Evolutionary conservation across 1,284 basidiomycete genomes (phyloP).

Genomic region (Cryptococcus sp.): DNA sequence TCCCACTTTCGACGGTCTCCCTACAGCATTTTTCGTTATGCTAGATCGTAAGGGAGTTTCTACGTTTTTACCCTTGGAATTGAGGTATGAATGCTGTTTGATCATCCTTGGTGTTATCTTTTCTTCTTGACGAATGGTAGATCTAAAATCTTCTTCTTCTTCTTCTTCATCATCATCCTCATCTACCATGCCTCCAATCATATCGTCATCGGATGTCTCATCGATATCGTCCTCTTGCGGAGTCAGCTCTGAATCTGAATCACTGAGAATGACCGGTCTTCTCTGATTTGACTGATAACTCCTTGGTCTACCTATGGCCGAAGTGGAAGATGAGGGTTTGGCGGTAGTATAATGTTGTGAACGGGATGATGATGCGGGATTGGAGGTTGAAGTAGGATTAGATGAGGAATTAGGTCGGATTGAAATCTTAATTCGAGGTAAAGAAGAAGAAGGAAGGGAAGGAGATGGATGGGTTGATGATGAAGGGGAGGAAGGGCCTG

Average conservation of each 20-base stretch:
- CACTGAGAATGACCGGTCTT: neutral
- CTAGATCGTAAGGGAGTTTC: too few species aligned
- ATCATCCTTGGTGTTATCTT: conserved; percentile 2
- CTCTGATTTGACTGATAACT: neutral
- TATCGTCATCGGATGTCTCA: conserved; percentile 13
- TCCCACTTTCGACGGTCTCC: too few species aligned
- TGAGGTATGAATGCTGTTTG: neutral
- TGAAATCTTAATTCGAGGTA: conserved; percentile 3
- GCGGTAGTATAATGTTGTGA: neutral
- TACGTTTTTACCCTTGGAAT: too few species aligned
- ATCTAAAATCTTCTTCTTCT: neutral
- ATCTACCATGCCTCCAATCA: conserved; percentile 19
- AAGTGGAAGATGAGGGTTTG: neutral
- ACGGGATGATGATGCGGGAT: neutral
- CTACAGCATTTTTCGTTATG: too few species aligned
- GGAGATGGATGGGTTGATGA: conserved; percentile 3
- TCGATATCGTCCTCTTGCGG: conserved; percentile 8
- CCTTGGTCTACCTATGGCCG: neutral
- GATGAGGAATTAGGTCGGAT: neutral
- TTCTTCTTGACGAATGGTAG: neutral
- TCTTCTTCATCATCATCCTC: conserved; percentile 9
- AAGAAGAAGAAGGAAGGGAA: neutral
- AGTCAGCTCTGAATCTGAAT: conserved; percentile 4
- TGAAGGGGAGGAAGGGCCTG: conserved; percentile 3
- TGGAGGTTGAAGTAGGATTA: neutral